Conservation (phyloP, 2,329 filamentous ascomycete genomes). For the Fragosphaeria purpurea region DNA sequence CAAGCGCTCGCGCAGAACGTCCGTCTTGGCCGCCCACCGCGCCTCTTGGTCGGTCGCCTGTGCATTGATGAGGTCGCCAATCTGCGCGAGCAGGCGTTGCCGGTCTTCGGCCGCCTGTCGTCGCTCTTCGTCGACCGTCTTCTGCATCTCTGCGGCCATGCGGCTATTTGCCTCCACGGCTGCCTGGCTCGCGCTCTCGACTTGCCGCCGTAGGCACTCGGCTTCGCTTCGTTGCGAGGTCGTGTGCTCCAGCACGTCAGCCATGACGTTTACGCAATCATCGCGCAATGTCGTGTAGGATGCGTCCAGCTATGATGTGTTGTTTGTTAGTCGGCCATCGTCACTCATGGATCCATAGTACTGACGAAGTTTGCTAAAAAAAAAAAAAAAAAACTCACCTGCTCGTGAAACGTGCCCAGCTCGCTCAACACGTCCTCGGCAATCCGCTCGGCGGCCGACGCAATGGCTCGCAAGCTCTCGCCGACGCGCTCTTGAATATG, state of each 20-base stretch:
- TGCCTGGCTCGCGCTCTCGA: constrained; percentile 58
- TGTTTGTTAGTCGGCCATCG: constrained; percentile 18
- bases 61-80: constrained; percentile 63
- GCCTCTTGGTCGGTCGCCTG: constrained; percentile 65
- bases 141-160: constrained; percentile 56
- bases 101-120: constrained; percentile 63
- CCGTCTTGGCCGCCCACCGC: constrained; percentile 55
- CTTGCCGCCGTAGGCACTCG: constrained; percentile 59
- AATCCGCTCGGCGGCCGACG: constrained; percentile 76
- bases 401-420: constrained; percentile 70
- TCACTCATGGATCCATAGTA: too few species aligned
- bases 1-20: constrained; percentile 54
- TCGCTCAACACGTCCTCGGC: constrained; percentile 82
- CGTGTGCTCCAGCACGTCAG: constrained; percentile 66
- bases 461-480: constrained; percentile 73
- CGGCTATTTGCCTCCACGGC: constrained; percentile 58
- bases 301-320: constrained; percentile 53
- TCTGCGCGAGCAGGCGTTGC: constrained; percentile 62
- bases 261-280: constrained; percentile 79
- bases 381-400: constrained; percentile 23
- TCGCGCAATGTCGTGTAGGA: constrained; percentile 77
- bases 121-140: constrained; percentile 67
- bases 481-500: constrained; percentile 80
- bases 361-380: constrained; percentile 19
- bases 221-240: constrained; percentile 68